Conservation (phyloP, 192 early-diverging fungal genomes). For the Chytriomyces sp. region DNA sequence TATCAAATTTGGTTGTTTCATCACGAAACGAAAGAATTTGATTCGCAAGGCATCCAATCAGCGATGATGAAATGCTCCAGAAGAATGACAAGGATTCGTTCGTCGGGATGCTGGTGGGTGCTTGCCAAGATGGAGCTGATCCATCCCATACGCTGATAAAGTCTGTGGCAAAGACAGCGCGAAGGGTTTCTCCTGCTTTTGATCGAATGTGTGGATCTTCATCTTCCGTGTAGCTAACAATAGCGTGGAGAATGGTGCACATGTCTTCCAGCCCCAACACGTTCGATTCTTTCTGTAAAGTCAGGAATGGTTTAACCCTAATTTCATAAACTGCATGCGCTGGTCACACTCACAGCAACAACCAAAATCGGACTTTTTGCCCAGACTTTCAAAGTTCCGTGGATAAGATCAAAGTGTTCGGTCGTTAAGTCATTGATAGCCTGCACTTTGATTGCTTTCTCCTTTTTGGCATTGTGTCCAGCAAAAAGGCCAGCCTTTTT, state of each 20-base stretch:
- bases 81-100: conserved; percentile 71
- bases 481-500: conserved; percentile 33
- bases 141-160: conserved; percentile 82
- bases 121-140: conserved; percentile 47
- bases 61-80: conserved; percentile 76
- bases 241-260: conserved; percentile 69
- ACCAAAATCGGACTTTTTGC: conserved; percentile 76
- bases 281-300: conserved; percentile 66
- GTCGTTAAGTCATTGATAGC: conserved; percentile 53
- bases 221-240: conserved; percentile 79
- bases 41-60: conserved; percentile 65
- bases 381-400: conserved; percentile 77
- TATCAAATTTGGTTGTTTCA: conserved; percentile 17
- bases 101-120: conserved; percentile 42
- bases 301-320: neutral
- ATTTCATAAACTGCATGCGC: conserved; percentile 2
- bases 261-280: conserved; percentile 73
- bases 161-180: conserved; percentile 72
- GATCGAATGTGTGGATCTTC: conserved; percentile 70
- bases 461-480: conserved; percentile 47
- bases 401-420: conserved; percentile 84
- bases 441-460: conserved; percentile 47
- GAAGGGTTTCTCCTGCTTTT: conserved; percentile 73
- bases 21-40: conserved; percentile 72
- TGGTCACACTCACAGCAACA: conserved; percentile 61